A percentile compares a stretch with the other conserved stretches of the same genome.
These are phyloP conservation scores for Candida labiduridarum DNA, from an alignment of 1,139 yeast genomes.

Conservation along the genomic window DNA sequence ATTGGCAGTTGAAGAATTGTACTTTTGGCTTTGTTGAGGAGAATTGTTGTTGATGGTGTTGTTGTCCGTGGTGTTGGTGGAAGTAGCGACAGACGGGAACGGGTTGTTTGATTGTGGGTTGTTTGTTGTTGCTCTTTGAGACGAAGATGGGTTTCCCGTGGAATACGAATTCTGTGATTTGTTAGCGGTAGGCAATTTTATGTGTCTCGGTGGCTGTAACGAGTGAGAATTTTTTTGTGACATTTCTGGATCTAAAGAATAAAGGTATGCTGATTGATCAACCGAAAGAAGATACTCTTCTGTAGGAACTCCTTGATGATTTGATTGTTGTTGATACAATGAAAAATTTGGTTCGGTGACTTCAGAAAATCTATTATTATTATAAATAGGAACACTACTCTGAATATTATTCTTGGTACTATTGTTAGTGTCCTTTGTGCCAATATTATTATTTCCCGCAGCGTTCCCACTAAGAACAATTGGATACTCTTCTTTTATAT, in stretches of 20 bases:
- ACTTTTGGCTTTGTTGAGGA: constrained; percentile 1
- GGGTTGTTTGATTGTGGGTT: constrained; percentile 2
- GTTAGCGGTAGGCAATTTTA: constrained; percentile 7
- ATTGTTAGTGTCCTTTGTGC: not conserved
- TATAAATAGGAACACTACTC: not conserved
- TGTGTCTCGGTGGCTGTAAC: constrained; percentile 9
- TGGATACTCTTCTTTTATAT: constrained; percentile 7
- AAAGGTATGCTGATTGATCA: not conserved
- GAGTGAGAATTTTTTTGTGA: constrained; percentile 3
- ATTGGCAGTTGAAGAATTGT: not conserved
- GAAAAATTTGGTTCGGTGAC: not conserved
- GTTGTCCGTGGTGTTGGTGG: not conserved
- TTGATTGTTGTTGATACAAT: constrained; percentile 1
- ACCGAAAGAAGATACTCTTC: not conserved
- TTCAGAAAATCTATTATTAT: not conserved
- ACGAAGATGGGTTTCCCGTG: not conserved
- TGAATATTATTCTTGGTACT: not conserved
- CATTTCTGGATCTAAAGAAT: not conserved
- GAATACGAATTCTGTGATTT: not conserved
- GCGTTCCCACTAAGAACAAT: not conserved
- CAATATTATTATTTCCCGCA: not conserved
- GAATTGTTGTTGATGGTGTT: not conserved
- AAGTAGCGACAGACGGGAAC: not conserved
- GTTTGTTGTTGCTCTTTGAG: not conserved
- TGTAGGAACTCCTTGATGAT: not conserved